Evolutionary conservation across 345 rosid genomes (phyloP), one percentile per base, ranked within the genome.

Genomic region (Stellera chamaejasme): DNA sequence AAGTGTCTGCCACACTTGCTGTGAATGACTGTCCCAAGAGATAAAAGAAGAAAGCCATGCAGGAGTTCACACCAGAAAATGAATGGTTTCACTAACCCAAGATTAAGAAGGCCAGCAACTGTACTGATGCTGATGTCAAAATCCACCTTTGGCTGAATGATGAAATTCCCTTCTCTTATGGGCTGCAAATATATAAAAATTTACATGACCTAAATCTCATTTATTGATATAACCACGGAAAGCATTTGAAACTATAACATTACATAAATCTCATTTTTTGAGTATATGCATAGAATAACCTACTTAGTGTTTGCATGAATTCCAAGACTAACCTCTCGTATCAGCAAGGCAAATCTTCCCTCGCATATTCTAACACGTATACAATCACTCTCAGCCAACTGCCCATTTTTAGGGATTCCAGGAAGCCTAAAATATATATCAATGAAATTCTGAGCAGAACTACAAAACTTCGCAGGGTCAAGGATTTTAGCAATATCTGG

Each of bases 61-160:
- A 32, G 39, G 39, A 32, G 39, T 8, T 32, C 39, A 32, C 39
- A 32, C 6, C 39, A 32, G 8, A 32, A 32, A 32, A 32, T 32
- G 6, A 67, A 59, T 27, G 23, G 51, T 28, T 48, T 48, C 48
- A 64, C 91, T 77, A 77, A 94, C 99, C 99, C 99, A 61, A 94
- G 99, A 69, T 87, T 90, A 56, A 90, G 92, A 70, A 94, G 99
- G 57, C 99, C 99, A 26, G 90, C 88, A 65, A 94, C 99, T 19
- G 99, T 94, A 73, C 88, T 87, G 63, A 85, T 79, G 77, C 99
- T 87, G 58, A 94, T 94, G 77, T 90, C 99, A 52, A 94, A 94
- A 73, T 90, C 99, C 64, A 94, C 99, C 80, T 94, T 94, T 23
- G 97, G 99, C 72, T 94, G 99, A 74, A 94, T 87, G 72, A 94